Percentiles rank a stretch among this genome's conserved stretches.
These are phyloP conservation scores for Pelargonium nanum DNA, from an alignment of 345 rosid species.

Conservation along the genomic window DNA sequence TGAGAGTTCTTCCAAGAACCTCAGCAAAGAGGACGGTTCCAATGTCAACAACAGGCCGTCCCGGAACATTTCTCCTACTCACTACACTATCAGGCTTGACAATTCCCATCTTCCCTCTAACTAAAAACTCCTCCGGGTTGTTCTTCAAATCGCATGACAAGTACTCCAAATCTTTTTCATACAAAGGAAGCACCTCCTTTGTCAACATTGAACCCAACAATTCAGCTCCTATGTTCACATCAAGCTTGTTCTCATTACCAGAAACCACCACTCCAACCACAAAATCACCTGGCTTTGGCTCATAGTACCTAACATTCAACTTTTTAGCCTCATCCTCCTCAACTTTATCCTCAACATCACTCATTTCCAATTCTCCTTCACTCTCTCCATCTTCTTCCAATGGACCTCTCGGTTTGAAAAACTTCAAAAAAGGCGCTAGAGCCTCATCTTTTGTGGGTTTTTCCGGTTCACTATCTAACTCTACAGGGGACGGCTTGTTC, in stretches of 20 bases:
- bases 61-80: conserved; percentile 28
- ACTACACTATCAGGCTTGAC: conserved; percentile 51
- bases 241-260: conserved; percentile 86
- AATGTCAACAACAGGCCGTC: conserved; percentile 70
- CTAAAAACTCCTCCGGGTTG: conserved; percentile 45
- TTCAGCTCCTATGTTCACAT: conserved; percentile 80
- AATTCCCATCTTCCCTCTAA: conserved; percentile 74
- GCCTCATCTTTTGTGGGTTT: conserved; percentile 45
- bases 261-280: conserved; percentile 97
- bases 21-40: conserved; percentile 82
- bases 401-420: conserved; percentile 45
- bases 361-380: neutral
- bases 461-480: conserved; percentile 18
- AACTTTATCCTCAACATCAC: conserved; percentile 3
- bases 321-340: conserved; percentile 24
- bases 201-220: conserved; percentile 90
- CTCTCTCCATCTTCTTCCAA: conserved; percentile 16
- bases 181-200: conserved; percentile 81
- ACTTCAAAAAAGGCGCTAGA: conserved; percentile 71
- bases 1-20: conserved; percentile 84
- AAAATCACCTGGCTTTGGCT: conserved; percentile 70
- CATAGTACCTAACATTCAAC: conserved; percentile 61
- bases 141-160: conserved; percentile 56
- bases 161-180: conserved; percentile 58
- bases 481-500: conserved; percentile 49